Evolutionary conservation across 306 rosid species (phyloP), one percentile per base, ranked within the genome.

Genomic region (Malus fusca): DNA sequence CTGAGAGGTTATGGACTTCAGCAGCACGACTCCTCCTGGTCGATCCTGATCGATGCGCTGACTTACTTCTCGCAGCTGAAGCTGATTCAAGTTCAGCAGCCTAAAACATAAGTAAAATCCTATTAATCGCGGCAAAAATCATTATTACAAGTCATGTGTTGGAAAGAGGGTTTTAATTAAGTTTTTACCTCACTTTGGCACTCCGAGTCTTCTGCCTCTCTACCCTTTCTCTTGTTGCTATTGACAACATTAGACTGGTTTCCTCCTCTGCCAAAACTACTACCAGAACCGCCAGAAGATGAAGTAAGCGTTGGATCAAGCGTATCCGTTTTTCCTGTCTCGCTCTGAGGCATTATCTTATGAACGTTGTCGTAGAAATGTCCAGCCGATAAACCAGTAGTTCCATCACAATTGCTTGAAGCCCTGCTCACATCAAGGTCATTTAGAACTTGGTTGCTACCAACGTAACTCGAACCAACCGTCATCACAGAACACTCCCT

Each of bases 1-100:
- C 98, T 21, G 98, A 93, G 80, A 86, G 89, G 76, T 93, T 93
- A 77, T 93, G 98, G 53, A 90, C 95, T 88, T 93, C 95, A 40
- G 97, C 89, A 78, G 89, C 91, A 46, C 98, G 95, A 79, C 78
- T 88, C 76, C 88, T 88, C 67, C 85, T 85, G 15, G 87, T 84
- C 62, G 89, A 81, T 58, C 91, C 86, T 26, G 91, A 79, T 31
- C 86, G 59, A 66, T 84, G 90, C 17, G 86, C 77, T 52, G 85
- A 67, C 79, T 87, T 90, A 66, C 87, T 88, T 73, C 74, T 86
- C 48, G 76, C 73, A 14, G 82, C 86, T 63, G 76, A 72, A 17
- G 82, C 86, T 53, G 90, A 87, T 81, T 90, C 92, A 12, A 77
- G 84, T 81, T 90, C 91, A 73, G 81, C 86, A 69, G 87, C 89